These are phyloP conservation scores for Diaporthe aspalathi DNA, from an alignment of 2,329 filamentous ascomycete species.

Conservation along the genomic window DNA sequence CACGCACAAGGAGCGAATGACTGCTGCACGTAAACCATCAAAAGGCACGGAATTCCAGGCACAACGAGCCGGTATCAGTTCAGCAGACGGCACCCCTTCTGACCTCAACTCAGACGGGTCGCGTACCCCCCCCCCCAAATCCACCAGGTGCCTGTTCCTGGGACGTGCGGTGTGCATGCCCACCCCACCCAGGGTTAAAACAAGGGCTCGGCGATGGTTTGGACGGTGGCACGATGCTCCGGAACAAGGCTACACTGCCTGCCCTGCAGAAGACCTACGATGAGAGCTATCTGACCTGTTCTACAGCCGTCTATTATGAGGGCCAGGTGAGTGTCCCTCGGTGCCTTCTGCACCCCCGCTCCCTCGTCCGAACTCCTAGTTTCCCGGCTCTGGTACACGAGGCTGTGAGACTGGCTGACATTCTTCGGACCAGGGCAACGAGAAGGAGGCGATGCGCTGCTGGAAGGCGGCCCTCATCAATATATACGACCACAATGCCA, in stretches of 20 bases:
- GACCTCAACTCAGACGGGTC: constrained; percentile 4
- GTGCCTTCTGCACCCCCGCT: background rate
- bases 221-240: constrained; percentile 59
- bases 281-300: constrained; percentile 94
- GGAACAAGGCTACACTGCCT: constrained; percentile 66
- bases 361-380: constrained; percentile 21
- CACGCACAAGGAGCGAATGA: background rate
- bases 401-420: constrained; percentile 15
- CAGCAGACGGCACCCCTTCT: background rate
- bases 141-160: background rate
- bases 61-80: background rate
- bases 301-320: constrained; percentile 96
- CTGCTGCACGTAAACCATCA: background rate
- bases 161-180: constrained; percentile 20
- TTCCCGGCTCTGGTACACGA: background rate
- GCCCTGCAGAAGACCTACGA: constrained; percentile 97
- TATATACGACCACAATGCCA: constrained; percentile 87
- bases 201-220: constrained; percentile 32
- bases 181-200: constrained; percentile 27
- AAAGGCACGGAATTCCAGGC: no score
- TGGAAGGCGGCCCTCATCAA: constrained; percentile 91
- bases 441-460: constrained; percentile 87
- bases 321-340: constrained; percentile 74
- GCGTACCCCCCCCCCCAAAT: background rate
- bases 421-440: constrained; percentile 75